Percentiles rank a stretch among this genome's conserved stretches.
Evolutionary conservation across 108 stramenopile species (phyloP).

Genomic region (Pseudonitzschia multistriata): DNA sequence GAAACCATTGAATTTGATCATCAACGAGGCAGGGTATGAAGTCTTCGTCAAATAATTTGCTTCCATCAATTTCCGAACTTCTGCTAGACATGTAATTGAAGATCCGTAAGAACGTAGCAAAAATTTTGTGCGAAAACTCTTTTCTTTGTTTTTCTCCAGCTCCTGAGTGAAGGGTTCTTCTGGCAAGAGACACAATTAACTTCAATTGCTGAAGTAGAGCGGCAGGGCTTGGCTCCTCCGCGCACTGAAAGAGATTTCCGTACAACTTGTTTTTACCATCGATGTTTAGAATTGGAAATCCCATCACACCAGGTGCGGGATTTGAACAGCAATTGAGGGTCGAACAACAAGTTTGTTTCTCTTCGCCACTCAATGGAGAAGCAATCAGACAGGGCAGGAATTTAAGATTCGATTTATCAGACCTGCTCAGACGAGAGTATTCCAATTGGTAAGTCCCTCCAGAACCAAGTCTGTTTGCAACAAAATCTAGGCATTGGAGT

Average conservation of each 20-base stretch:
- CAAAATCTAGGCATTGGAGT: constrained; percentile 52
- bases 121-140: constrained; percentile 8
- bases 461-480: constrained; percentile 52
- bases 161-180: constrained; percentile 23
- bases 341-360: constrained; percentile 32
- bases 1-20: constrained; percentile 44
- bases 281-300: constrained; percentile 59
- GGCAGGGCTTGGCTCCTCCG: constrained; percentile 45
- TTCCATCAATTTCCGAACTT: constrained; percentile 47
- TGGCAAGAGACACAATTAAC: constrained; percentile 39
- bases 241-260: constrained; percentile 52
- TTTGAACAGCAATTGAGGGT: constrained; percentile 55
- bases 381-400: constrained; percentile 60
- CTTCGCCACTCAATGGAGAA: constrained; percentile 36
- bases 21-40: constrained; percentile 61
- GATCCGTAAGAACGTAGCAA: constrained; percentile 29
- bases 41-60: constrained; percentile 30
- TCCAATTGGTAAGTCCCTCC: constrained; percentile 54
- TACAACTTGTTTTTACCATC: constrained; percentile 34
- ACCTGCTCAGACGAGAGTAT: constrained; percentile 32
- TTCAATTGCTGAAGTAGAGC: constrained; percentile 50
- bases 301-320: constrained; percentile 52
- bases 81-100: constrained; percentile 54
- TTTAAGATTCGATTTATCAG: constrained; percentile 23
- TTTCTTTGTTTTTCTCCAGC: constrained; percentile 8